A percentile compares a stretch with the other conserved stretches of the same genome.
These are phyloP conservation scores for Cryptosporidium felis DNA, from an alignment of 169 alveolate species.

Conservation along the genomic window DNA sequence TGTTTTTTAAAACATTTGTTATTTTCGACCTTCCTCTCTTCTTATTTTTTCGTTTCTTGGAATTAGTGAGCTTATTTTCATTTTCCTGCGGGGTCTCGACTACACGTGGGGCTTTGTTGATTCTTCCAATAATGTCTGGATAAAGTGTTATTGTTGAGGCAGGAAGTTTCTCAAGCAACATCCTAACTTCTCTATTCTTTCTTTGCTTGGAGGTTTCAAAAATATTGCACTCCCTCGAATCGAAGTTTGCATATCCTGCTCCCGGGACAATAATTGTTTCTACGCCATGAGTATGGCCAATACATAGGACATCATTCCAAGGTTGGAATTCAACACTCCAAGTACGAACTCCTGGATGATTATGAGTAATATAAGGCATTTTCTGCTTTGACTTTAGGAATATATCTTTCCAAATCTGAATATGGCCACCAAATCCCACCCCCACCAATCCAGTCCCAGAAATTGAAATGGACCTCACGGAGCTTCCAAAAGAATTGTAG, in stretches of 20 bases:
- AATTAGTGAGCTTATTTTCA: slow-evolving; percentile 13
- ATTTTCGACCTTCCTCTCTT: slow-evolving; percentile 65
- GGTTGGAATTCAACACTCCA: slow-evolving; percentile 87
- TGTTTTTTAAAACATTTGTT: slow-evolving; percentile 8
- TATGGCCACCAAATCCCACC: slow-evolving; percentile 80
- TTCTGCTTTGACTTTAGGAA: slow-evolving; percentile 78
- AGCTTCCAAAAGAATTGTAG: slow-evolving; percentile 73
- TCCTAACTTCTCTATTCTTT: slow-evolving; percentile 88
- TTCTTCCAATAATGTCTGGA: slow-evolving; percentile 86
- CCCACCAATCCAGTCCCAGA: slow-evolving; percentile 87
- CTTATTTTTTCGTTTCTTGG: slow-evolving; percentile 42
- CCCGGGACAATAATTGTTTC: slow-evolving; percentile 93
- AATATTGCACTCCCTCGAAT: slow-evolving; percentile 87
- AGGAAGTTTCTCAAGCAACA: slow-evolving; percentile 91
- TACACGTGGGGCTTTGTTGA: slow-evolving; percentile 82
- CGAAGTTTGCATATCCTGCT: slow-evolving; percentile 92
- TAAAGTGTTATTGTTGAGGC: slow-evolving; percentile 90
- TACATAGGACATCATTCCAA: slow-evolving; percentile 94
- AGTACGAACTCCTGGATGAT: slow-evolving; percentile 75
- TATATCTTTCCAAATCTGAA: slow-evolving; percentile 89
- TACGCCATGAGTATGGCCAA: slow-evolving; percentile 88
- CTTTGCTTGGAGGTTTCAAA: slow-evolving; percentile 86
- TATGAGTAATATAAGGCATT: slow-evolving; percentile 87
- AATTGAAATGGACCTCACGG: slow-evolving; percentile 77
- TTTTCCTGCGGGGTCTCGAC: slow-evolving; percentile 79